Evolutionary conservation across 129 eudicot genomes (phyloP).

Genomic region (Flaveria brownii): DNA sequence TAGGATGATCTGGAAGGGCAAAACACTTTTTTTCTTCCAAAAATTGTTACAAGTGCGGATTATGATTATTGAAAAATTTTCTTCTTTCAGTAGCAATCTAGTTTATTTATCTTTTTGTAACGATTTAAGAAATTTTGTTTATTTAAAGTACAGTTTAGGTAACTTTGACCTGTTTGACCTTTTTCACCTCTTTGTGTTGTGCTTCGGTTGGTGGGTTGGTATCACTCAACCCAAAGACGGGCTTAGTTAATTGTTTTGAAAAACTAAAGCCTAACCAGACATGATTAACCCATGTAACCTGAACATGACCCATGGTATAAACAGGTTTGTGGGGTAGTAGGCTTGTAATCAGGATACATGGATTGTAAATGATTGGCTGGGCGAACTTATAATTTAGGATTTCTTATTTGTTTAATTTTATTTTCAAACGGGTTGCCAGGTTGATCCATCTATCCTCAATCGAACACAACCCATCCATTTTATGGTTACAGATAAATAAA

Average conservation of each 20-base stretch:
- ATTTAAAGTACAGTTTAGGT: not conserved
- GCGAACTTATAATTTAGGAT: not conserved
- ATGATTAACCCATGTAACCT: not conserved
- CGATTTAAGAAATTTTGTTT: constrained; percentile 10
- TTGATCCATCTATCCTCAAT: not conserved
- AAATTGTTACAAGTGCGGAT: not conserved
- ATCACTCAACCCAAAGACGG: not conserved
- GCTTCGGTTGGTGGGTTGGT: not conserved
- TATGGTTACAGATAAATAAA: not conserved
- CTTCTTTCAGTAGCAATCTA: not conserved
- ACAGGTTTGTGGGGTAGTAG: not conserved
- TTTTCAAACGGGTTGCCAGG: constrained; percentile 1
- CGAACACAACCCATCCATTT: not conserved
- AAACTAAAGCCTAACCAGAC: not conserved
- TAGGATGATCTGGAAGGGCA: not conserved
- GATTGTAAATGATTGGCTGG: not conserved
- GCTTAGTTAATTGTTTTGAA: not conserved
- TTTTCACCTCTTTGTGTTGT: not conserved
- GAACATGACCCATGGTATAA: not conserved
- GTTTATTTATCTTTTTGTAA: not conserved
- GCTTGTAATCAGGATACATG: no score
- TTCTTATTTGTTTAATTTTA: not conserved
- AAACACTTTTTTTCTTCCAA: not conserved
- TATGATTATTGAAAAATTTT: not conserved
- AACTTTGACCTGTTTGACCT: not conserved